phyloP scores from a whole-genome alignment of 2,329 filamentous ascomycete genomes.

The Exophiala alcalophila region DNA sequence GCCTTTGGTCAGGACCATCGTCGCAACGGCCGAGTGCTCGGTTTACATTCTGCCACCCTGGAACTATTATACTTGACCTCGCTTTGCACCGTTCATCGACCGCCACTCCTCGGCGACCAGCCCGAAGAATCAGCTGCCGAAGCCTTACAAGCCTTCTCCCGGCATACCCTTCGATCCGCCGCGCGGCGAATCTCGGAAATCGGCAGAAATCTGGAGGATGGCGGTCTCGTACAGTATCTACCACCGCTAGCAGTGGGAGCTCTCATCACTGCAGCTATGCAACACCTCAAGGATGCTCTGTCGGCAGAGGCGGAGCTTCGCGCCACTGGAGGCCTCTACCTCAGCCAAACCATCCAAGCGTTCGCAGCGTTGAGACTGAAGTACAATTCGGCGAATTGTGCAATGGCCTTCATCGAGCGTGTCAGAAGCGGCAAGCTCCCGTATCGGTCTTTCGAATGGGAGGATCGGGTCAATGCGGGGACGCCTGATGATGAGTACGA shows the following conservation, averaged over 20 bases:
- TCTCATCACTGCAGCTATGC: slow-evolving; percentile 5
- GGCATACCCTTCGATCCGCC: slow-evolving; percentile 3
- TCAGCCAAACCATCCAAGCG: slow-evolving; percentile 8
- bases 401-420: slow-evolving; percentile 10
- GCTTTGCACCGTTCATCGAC: slow-evolving; percentile 9
- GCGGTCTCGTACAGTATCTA: slow-evolving; percentile 2
- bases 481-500: slow-evolving; percentile 6
- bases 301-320: slow-evolving; percentile 1
- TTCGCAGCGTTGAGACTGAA: slow-evolving; percentile 1
- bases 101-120: slow-evolving; percentile 2
- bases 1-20: slow-evolving; percentile 8
- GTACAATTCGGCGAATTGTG: slow-evolving; percentile 10
- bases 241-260: slow-evolving; percentile 7
- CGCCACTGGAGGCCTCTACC: slow-evolving; percentile 5
- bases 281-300: slow-evolving; percentile 14
- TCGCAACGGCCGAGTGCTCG: slow-evolving; percentile 6
- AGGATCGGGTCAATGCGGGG: slow-evolving; percentile 6
- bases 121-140: slow-evolving; percentile 5
- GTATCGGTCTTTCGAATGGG: slow-evolving; percentile 9
- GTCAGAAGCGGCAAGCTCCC: slow-evolving; percentile 6
- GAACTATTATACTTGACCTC: slow-evolving; percentile 12
- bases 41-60: slow-evolving; percentile 7
- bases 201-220: slow-evolving; percentile 4
- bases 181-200: slow-evolving; percentile 12
- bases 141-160: slow-evolving; percentile 8